A percentile compares a stretch with the other conserved stretches of the same genome.
These are phyloP conservation scores for Kazachstania taianensis DNA, from an alignment of 805 yeast species.

Conservation along the genomic window DNA sequence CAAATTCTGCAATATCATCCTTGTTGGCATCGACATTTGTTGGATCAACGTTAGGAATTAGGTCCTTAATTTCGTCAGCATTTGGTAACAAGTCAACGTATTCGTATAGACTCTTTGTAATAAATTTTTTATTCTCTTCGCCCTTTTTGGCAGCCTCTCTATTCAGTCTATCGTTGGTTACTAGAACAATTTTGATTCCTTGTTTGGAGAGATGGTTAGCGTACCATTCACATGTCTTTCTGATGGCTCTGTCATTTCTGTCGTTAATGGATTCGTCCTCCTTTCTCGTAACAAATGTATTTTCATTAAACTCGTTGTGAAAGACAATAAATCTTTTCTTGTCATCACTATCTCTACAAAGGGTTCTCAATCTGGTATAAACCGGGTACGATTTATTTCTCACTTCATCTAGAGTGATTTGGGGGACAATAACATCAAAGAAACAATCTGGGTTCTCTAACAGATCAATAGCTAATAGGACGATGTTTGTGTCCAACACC, in stretches of 20 bases:
- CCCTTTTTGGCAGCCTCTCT: conserved; percentile 41
- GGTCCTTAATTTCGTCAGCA: conserved; percentile 64
- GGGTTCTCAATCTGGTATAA: conserved; percentile 69
- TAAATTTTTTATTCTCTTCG: conserved; percentile 35
- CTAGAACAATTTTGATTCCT: conserved; percentile 40
- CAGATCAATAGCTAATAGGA: conserved; percentile 79
- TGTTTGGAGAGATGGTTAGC: conserved; percentile 44
- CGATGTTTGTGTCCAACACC: conserved; percentile 80
- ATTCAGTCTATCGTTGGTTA: conserved; percentile 74
- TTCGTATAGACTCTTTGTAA: conserved; percentile 49
- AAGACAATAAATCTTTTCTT: conserved; percentile 81
- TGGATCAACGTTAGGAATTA: conserved; percentile 51
- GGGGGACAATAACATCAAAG: conserved; percentile 89
- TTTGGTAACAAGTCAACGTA: conserved; percentile 65
- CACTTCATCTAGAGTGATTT: conserved; percentile 89
- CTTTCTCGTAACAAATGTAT: conserved; percentile 53
- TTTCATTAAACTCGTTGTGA: conserved; percentile 81
- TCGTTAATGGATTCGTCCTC: conserved; percentile 73
- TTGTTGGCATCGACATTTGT: conserved; percentile 14
- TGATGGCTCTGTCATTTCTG: conserved; percentile 82
- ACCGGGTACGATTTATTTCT: conserved; percentile 80
- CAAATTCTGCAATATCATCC: conserved; percentile 36
- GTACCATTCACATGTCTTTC: conserved; percentile 67
- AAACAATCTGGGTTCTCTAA: conserved; percentile 69
- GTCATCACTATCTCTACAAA: conserved; percentile 44